Percentiles rank a stretch among this genome's conserved stretches.
phyloP scores from a whole-genome alignment of 2,329 filamentous ascomycete genomes.

The Paracamarosporium sp. region DNA sequence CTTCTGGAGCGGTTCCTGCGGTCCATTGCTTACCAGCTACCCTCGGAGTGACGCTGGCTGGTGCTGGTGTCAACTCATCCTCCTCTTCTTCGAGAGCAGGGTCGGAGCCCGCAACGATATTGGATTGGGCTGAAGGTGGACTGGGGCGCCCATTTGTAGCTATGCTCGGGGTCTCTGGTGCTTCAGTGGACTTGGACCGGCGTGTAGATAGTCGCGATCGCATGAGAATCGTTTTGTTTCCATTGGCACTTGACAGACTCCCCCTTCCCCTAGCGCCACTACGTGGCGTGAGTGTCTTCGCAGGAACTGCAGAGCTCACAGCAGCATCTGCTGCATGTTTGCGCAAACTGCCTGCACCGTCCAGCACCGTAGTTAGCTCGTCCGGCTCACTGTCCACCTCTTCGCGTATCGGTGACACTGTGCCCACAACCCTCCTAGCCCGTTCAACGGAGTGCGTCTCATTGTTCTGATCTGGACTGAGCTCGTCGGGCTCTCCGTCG shows the following conservation, averaged over 20 bases:
- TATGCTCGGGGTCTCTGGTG: constrained; percentile 31
- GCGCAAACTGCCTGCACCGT: constrained; percentile 22
- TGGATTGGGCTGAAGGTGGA: constrained; percentile 14
- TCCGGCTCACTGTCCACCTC: constrained; percentile 33
- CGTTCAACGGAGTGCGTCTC: constrained; percentile 33
- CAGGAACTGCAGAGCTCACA: constrained; percentile 16
- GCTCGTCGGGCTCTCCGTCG: constrained; percentile 38
- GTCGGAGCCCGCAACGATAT: constrained; percentile 20
- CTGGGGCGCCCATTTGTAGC: constrained; percentile 20
- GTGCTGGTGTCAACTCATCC: constrained; percentile 36
- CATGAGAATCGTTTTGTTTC: constrained; percentile 11
- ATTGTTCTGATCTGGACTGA: constrained; percentile 40
- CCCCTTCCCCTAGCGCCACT: constrained; percentile 10
- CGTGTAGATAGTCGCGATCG: constrained; percentile 19
- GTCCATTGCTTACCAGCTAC: constrained; percentile 12
- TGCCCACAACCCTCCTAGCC: constrained; percentile 30
- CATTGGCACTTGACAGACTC: constrained; percentile 15
- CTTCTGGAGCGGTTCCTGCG: neutral
- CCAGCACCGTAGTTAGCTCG: constrained; percentile 34
- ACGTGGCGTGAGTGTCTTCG: constrained; percentile 12
- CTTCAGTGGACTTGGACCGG: constrained; percentile 29
- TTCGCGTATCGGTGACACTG: constrained; percentile 32
- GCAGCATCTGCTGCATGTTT: constrained; percentile 16
- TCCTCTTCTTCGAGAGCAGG: constrained; percentile 24
- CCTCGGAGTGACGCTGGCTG: constrained; percentile 18